A percentile compares a stretch with the other conserved stretches of the same genome.
These are phyloP conservation scores for Cyclotella distinguenda DNA, from an alignment of 108 stramenopile species.

Conservation along the genomic window DNA sequence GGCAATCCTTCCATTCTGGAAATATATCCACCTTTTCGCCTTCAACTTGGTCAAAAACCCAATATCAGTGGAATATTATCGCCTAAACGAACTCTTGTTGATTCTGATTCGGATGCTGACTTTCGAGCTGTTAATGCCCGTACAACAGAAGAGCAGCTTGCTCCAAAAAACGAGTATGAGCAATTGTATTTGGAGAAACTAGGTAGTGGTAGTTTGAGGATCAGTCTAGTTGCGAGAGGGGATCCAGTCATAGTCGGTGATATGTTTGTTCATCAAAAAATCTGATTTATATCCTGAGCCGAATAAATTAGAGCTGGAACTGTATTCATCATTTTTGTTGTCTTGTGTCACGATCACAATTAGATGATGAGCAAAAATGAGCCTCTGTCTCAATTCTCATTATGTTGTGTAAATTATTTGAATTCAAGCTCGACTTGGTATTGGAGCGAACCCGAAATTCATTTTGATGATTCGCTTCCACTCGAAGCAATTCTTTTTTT, in stretches of 20 bases:
- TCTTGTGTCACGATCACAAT: too few relatives aligned
- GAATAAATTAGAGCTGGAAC: too few relatives aligned
- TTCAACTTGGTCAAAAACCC: slow-evolving; percentile 47
- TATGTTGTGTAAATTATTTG: too few relatives aligned
- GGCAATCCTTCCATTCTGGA: slow-evolving; percentile 51
- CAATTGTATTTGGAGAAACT: slow-evolving; percentile 65
- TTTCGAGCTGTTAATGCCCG: slow-evolving; percentile 69
- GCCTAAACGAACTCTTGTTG: slow-evolving; percentile 55
- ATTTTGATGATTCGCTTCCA: too few relatives aligned
- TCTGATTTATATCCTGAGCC: slow-evolving; percentile 19
- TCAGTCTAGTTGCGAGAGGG: slow-evolving; percentile 56
- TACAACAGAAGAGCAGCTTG: slow-evolving; percentile 53
- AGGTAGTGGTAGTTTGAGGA: slow-evolving; percentile 57
- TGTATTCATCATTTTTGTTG: too few relatives aligned
- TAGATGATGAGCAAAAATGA: too few relatives aligned
- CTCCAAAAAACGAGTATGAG: slow-evolving; percentile 64
- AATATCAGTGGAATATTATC: slow-evolving; percentile 4
- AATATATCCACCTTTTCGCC: slow-evolving; percentile 77
- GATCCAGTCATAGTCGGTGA: slow-evolving; percentile 82
- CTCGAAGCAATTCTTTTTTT: too few relatives aligned
- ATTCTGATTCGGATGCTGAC: slow-evolving; percentile 69
- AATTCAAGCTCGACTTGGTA: too few relatives aligned
- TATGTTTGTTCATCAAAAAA: slow-evolving; percentile 65
- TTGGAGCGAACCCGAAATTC: too few relatives aligned
- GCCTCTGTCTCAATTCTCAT: too few relatives aligned